Percentiles rank a stretch among this genome's conserved stretches.
These are phyloP conservation scores for Mycocentrospora acerina DNA, from an alignment of 2,329 filamentous ascomycete genomes.

Conservation along the genomic window DNA sequence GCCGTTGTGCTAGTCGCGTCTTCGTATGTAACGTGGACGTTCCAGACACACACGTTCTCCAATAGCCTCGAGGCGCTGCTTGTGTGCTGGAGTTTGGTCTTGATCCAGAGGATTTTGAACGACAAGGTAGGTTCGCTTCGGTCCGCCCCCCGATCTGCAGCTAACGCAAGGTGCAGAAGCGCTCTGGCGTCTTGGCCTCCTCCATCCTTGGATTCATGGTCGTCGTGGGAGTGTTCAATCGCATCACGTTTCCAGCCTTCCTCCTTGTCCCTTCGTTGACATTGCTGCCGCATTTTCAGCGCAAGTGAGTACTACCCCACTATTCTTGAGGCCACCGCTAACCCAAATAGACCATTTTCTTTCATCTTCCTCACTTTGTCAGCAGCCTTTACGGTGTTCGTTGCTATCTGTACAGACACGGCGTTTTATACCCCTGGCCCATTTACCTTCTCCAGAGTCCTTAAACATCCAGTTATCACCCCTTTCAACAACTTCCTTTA, in stretches of 20 bases:
- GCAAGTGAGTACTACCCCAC: conserved; percentile 61
- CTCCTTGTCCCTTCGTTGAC: conserved; percentile 79
- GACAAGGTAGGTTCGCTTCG: conserved; percentile 63
- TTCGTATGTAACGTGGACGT: conserved; percentile 98
- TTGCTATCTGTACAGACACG: conserved; percentile 82
- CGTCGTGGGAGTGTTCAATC: conserved; percentile 89
- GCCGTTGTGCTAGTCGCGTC: conserved; percentile 86
- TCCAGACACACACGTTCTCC: conserved; percentile 97
- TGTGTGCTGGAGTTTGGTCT: conserved; percentile 88
- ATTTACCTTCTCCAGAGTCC: conserved; percentile 65
- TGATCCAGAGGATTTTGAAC: conserved; percentile 82
- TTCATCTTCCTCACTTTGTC: conserved; percentile 66
- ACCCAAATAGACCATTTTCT: conserved; percentile 52
- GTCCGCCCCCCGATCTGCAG: conserved; percentile 29
- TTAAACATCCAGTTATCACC: conserved; percentile 55
- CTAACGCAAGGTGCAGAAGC: conserved; percentile 57
- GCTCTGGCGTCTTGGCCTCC: conserved; percentile 73
- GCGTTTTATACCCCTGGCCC: conserved; percentile 70
- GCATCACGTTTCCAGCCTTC: conserved; percentile 96
- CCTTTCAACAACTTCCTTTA: conserved; percentile 57
- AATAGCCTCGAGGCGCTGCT: conserved; percentile 94
- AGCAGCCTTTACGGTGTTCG: conserved; percentile 65
- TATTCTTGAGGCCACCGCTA: conserved; percentile 1
- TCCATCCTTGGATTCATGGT: conserved; percentile 76
- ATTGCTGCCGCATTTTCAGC: conserved; percentile 80